A percentile compares a stretch with the other conserved stretches of the same genome.
Conservation (phyloP, 306 rosid genomes). For the Glycine latifolia region DNA sequence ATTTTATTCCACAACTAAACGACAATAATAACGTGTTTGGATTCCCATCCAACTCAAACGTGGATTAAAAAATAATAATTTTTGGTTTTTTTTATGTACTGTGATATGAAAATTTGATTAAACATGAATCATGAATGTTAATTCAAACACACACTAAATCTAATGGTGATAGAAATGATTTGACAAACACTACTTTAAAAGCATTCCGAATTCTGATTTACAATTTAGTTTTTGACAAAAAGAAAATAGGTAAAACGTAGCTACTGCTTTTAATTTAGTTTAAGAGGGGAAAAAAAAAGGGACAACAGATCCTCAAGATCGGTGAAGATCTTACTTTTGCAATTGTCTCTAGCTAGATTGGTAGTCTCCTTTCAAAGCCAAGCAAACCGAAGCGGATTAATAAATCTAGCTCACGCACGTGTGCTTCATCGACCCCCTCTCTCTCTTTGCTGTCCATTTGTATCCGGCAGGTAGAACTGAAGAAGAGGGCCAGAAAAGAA, state of each 20-base stretch:
- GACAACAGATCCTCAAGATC: conserved; percentile 46
- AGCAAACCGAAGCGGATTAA: conserved; percentile 46
- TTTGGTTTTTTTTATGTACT: too few species aligned
- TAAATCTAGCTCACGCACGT: conserved; percentile 44
- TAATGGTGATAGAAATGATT: conserved; percentile 5
- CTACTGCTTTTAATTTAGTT: conserved; percentile 27
- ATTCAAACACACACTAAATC: background rate
- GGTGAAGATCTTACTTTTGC: conserved; percentile 45
- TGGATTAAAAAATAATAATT: too few species aligned
- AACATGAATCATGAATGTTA: too few species aligned
- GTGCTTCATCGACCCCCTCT: conserved; percentile 14
- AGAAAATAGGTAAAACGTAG: conserved; percentile 20
- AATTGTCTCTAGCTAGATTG: conserved; percentile 27
- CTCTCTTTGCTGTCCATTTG: conserved; percentile 44
- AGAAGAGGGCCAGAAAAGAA: conserved; percentile 38
- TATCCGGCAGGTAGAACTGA: conserved; percentile 55
- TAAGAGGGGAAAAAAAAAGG: background rate
- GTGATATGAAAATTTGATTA: too few species aligned
- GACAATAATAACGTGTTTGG: background rate
- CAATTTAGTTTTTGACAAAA: conserved; percentile 44
- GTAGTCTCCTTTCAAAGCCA: conserved; percentile 46
- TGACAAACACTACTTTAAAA: conserved; percentile 34
- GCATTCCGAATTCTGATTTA: conserved; percentile 51
- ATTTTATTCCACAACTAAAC: background rate
- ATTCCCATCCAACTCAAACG: too few species aligned